phyloP scores from a whole-genome alignment of 2,329 filamentous ascomycete species.

The Thyridium curvatum region DNA sequence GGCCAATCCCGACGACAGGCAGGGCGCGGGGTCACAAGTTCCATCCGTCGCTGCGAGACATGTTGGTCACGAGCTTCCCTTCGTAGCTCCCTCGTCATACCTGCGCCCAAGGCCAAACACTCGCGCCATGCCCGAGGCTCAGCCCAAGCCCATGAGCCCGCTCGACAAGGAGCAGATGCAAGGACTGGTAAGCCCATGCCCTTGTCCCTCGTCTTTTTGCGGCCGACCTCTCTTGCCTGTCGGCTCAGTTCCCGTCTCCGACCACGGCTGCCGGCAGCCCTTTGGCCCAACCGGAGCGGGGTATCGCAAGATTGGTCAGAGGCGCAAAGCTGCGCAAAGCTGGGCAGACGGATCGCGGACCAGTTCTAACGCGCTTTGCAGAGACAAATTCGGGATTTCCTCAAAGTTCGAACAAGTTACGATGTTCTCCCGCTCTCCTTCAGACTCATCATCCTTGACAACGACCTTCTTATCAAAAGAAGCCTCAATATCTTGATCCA shows the following conservation, averaged over 20 bases:
- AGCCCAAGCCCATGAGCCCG: conserved; percentile 41
- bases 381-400: conserved; percentile 65
- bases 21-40: conserved; percentile 8
- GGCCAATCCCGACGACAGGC: conserved; percentile 13
- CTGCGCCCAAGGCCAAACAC: conserved; percentile 35
- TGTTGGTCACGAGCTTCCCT: conserved; percentile 42
- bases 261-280: neutral
- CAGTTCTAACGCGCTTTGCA: neutral
- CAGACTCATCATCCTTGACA: conserved; percentile 92
- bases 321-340: neutral
- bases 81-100: conserved; percentile 56
- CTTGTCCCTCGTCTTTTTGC: too few relatives aligned
- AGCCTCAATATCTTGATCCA: conserved; percentile 92
- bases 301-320: too few relatives aligned
- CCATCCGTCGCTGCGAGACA: conserved; percentile 16
- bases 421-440: conserved; percentile 96
- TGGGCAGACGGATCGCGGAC: neutral
- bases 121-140: conserved; percentile 30
- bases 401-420: conserved; percentile 94
- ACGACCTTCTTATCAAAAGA: conserved; percentile 91
- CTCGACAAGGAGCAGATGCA: conserved; percentile 73
- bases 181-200: conserved; percentile 57
- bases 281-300: neutral
- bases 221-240: conserved; percentile 4
- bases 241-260: conserved; percentile 9